Conservation (phyloP, 495 filamentous ascomycete genomes). For the Penicillium angulare region DNA sequence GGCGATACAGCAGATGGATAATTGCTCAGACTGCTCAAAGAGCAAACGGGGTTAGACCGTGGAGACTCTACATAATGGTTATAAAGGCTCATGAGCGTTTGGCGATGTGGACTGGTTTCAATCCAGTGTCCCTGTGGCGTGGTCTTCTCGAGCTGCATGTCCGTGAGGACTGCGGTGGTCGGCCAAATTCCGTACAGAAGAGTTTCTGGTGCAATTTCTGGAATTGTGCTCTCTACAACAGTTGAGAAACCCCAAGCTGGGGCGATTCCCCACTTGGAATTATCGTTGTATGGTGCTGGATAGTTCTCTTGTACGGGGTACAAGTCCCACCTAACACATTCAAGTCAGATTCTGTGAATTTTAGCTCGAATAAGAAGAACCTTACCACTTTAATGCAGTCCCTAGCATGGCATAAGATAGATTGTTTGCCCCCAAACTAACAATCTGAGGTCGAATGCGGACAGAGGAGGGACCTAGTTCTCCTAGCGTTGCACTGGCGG, state of each 20-base stretch:
- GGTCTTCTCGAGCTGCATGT: constrained; percentile 21
- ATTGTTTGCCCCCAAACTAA: constrained; percentile 56
- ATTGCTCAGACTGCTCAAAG: no score
- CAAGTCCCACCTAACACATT: constrained; percentile 30
- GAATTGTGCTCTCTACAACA: constrained; percentile 46
- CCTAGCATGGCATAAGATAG: constrained; percentile 53
- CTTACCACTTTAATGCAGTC: constrained; percentile 46
- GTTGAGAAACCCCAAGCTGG: constrained; percentile 56
- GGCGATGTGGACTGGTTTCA: constrained; percentile 42
- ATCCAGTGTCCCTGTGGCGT: constrained; percentile 32
- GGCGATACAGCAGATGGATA: neutral
- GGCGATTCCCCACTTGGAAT: constrained; percentile 47
- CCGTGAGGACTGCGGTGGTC: constrained; percentile 21
- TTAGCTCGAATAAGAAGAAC: neutral
- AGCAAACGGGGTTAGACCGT: constrained; percentile 9
- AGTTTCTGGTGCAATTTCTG: constrained; percentile 21
- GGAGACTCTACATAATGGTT: constrained; percentile 41
- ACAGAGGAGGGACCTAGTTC: constrained; percentile 26
- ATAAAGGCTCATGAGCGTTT: constrained; percentile 49
- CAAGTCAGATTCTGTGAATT: neutral
- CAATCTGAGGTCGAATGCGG: constrained; percentile 40
- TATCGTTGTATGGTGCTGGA: constrained; percentile 53
- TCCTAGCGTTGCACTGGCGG: neutral
- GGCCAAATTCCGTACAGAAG: constrained; percentile 40
- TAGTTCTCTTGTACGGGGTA: constrained; percentile 35